A percentile compares a stretch with the other conserved stretches of the same genome.
Conservation (phyloP, 768 basidiomycete genomes). For the Postia placenta region DNA sequence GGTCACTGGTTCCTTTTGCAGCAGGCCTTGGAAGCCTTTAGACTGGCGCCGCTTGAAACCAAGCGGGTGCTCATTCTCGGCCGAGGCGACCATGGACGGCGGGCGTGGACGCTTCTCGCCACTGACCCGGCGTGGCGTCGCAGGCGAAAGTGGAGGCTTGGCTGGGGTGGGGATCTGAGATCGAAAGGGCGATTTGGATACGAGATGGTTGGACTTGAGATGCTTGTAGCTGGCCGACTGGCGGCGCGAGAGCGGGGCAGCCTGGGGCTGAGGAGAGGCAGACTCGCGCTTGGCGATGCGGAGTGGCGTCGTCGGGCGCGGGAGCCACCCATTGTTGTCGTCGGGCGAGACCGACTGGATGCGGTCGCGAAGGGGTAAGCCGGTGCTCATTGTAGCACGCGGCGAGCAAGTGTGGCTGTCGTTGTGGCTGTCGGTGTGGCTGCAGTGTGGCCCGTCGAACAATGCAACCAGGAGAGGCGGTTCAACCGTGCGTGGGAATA, state of each 20-base stretch:
- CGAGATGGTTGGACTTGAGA: conserved; percentile 70
- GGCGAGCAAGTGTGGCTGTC: conserved; percentile 2
- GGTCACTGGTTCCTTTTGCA: conserved; percentile 71
- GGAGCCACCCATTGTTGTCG: conserved; percentile 9
- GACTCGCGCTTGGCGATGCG: conserved; percentile 68
- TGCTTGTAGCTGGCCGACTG: conserved; percentile 77
- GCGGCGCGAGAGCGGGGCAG: conserved; percentile 55
- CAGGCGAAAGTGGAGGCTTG: conserved; percentile 25
- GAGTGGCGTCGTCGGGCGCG: conserved; percentile 53
- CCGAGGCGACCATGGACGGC: conserved; percentile 62
- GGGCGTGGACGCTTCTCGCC: conserved; percentile 78
- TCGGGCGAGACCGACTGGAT: conserved; percentile 16
- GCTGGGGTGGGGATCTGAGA: conserved; percentile 51
- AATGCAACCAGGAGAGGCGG: conserved; percentile 1
- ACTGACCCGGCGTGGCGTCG: conserved; percentile 49
- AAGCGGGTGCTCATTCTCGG: conserved; percentile 68
- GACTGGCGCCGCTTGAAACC: conserved; percentile 71
- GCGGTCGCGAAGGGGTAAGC: conserved; percentile 14
- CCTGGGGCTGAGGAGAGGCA: too few relatives aligned
- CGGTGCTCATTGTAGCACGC: conserved; percentile 12
- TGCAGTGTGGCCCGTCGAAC: conserved; percentile 3
- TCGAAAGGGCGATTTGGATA: conserved; percentile 84
- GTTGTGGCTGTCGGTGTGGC: not conserved
- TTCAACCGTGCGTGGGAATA: conserved; percentile 2
- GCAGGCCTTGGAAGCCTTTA: conserved; percentile 64